Base-by-base conservation (phyloP, 2,329 filamentous ascomycete species). In the Claviceps sp. region DNA sequence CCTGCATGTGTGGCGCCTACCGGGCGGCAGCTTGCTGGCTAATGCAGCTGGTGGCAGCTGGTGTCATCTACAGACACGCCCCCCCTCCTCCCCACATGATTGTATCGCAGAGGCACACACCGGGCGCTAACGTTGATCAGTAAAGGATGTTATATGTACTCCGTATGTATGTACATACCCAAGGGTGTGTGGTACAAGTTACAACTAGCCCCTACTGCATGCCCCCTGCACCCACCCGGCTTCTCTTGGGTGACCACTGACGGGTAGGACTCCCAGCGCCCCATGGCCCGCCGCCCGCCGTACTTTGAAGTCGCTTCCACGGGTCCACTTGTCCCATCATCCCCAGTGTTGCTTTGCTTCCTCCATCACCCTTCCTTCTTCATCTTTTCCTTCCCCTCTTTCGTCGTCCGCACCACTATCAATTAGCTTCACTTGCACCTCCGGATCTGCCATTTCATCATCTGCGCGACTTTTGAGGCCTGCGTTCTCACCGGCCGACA, bases 321-420 rank as follows among this genome's bases (percentile, higher is more conserved):
- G 26, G 53, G 54, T 50, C 57, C 58, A 60, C 57, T 54, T 45
- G 56, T 60, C 53, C 57, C 57, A 60, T 59, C 57, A 56, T 59
- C 46, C 56, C 54, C 57, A 55, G 55, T 53, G 42, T 51, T 50
- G 51, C 52, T 52, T 55, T 52, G 54, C 53, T 53, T 58, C 53
- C 51, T 60, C 57, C 61, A 61, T 62, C 59, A 52, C 55, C 55
- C 54, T 58, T 57, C 58, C 56, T 56, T 56, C 53, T 57, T 57
- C 52, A 52, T 48, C 51, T 57, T 59, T 61, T 61, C 60, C 59
- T 57, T 57, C 52, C 38, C 19, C 44, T 50, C 50, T 50, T 54
- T 56, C 57, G 46, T 59, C 56, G 59, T 60, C 61, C 61, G 60
- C 60, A 60, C 51, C 59, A 54, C 56, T 54, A 50, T 57, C 51